These are phyloP conservation scores for Lactuca sativa DNA, from an alignment of 129 eudicot genomes.

Conservation along the genomic window DNA sequence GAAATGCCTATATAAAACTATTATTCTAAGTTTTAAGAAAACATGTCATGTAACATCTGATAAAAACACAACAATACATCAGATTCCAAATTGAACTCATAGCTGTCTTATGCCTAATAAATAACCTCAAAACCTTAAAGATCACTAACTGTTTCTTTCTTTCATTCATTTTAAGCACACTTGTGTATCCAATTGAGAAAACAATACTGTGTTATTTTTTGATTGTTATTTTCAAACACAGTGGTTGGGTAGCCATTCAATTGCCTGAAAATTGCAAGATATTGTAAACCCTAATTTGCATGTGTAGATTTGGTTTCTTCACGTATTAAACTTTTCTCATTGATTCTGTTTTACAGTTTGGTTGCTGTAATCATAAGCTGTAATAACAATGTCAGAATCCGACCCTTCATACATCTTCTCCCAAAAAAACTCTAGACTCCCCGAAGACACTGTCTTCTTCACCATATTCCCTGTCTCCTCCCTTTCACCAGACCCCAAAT, in stretches of 20 bases:
- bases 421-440: slow-evolving; percentile 46
- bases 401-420: slow-evolving; percentile 48
- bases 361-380: slow-evolving; percentile 4
- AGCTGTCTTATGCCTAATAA: too few species aligned
- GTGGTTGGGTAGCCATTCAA: too few species aligned
- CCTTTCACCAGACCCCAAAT: slow-evolving; percentile 25
- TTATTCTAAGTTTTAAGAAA: not conserved
- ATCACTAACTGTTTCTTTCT: too few species aligned
- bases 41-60: not conserved
- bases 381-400: slow-evolving; percentile 40
- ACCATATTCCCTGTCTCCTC: slow-evolving; percentile 76
- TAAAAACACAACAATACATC: too few species aligned
- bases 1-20: not conserved
- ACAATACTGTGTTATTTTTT: too few species aligned
- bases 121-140: too few species aligned
- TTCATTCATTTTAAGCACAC: too few species aligned
- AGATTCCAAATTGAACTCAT: too few species aligned
- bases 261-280: too few species aligned
- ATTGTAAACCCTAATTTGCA: not conserved
- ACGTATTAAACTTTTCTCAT: not conserved
- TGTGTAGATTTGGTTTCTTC: not conserved
- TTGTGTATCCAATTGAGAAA: too few species aligned
- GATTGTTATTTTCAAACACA: too few species aligned
- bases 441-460: slow-evolving; percentile 80
- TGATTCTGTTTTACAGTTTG: slow-evolving; percentile 8